Base-by-base conservation (phyloP, 2,329 filamentous ascomycete species). In the Nigrograna mackinnonii region DNA sequence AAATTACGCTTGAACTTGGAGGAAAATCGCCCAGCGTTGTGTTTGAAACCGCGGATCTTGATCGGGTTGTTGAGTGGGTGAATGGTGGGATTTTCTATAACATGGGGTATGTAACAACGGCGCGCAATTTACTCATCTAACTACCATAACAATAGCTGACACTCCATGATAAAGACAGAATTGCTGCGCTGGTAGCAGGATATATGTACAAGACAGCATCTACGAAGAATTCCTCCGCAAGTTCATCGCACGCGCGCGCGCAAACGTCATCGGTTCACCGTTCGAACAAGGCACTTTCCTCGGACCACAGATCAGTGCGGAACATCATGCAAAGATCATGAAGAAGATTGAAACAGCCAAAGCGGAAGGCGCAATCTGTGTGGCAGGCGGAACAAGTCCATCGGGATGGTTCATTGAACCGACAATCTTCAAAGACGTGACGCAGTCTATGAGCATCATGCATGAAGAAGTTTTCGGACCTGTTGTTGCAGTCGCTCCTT, bases 21-120 rank as follows among this genome's bases (percentile, higher is more conserved):
- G 89, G 89, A 36, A 94, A 94, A 73, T 88, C 83, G 50, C 87
- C 88, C 1, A 72, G 89, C 16, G 74, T 95, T 39, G 76, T 95
- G 33, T 79, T 92, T 2, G 86, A 87, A 1, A 88, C 91, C 58
- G 86, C 86, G n/a, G 80, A 87, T 24, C 18, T 46, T 11, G 30
- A 28, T 4, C 13, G 39, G 14, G 43, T 39, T 6, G 39, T 33
- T 12, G 12, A 13, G 16, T 34, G 31, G 31, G 16, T 17, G 17
- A 11, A 13, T 3, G 17, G 13, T 11, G 31, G 31, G 12, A 34
- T 34, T 17, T n/a, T 18, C 9, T 13, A 12, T 12, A 34, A 34
- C 31, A 12, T n/a, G 11, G 31, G 31, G 9, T 76, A 82, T 49
- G 74, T 79, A 17, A n/a, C n/a, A n/a, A n/a, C n/a, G n/a, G n/a